phyloP scores from a whole-genome alignment of 805 yeast genomes.

The Millerago galiae region DNA sequence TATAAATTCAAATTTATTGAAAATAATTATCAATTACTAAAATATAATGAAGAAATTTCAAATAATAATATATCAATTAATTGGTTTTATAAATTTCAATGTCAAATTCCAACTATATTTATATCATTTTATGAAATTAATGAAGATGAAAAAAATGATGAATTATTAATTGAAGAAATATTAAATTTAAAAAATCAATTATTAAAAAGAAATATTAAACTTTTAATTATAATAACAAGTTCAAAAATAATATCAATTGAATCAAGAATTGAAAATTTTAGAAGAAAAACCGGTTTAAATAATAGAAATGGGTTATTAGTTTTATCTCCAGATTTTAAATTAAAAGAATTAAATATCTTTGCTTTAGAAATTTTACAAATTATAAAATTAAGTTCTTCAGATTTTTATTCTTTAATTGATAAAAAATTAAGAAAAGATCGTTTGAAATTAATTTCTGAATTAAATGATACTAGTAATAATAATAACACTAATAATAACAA shows the following conservation, averaged over 20 bases:
- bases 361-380: constrained; percentile 33
- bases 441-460: constrained; percentile 17
- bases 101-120: constrained; percentile 41
- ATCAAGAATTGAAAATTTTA: constrained; percentile 30
- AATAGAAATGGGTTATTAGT: constrained; percentile 39
- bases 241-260: constrained; percentile 25
- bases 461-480: constrained; percentile 7
- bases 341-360: constrained; percentile 34
- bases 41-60: constrained; percentile 16
- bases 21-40: constrained; percentile 14
- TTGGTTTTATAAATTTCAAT: constrained; percentile 50
- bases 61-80: constrained; percentile 32
- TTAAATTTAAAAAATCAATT: constrained; percentile 27
- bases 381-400: constrained; percentile 34
- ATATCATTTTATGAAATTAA: constrained; percentile 38
- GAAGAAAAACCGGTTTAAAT: constrained; percentile 37
- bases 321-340: constrained; percentile 29
- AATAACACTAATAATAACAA: too few species aligned
- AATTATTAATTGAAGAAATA: constrained; percentile 32
- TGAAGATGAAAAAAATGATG: constrained; percentile 28
- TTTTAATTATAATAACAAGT: constrained; percentile 21
- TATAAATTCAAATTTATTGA: constrained; percentile 29
- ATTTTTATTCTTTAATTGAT: constrained; percentile 37
- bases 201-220: constrained; percentile 25
- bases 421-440: constrained; percentile 35